Conservation (phyloP, 345 rosid genomes). For the Erysimum cheiranthoides region DNA sequence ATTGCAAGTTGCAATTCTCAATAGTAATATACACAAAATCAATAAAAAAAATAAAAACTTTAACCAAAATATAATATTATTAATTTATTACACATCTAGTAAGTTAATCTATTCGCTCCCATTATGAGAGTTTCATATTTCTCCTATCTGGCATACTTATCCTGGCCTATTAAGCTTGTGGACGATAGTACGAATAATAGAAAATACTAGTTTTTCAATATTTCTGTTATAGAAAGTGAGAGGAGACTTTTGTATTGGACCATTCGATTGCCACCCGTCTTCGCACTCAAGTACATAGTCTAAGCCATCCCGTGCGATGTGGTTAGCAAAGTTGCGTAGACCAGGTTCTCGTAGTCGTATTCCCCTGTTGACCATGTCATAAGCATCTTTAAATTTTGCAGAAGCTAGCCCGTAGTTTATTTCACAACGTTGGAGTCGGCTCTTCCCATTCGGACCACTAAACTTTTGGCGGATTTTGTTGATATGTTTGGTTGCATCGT, state of each 20-base stretch:
- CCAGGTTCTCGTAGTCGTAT: too few species aligned
- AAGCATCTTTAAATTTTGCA: not conserved
- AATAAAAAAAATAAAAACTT: too few species aligned
- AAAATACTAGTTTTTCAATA: not conserved
- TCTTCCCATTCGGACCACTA: not conserved
- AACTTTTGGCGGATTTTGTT: not conserved
- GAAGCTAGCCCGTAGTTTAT: not conserved
- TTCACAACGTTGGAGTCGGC: not conserved
- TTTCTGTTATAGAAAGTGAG: not conserved
- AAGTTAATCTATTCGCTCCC: too few species aligned
- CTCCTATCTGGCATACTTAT: too few species aligned
- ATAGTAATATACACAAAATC: too few species aligned
- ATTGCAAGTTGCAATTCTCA: too few species aligned
- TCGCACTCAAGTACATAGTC: not conserved
- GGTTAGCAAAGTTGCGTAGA: too few species aligned
- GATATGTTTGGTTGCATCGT: not conserved
- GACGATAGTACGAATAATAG: not conserved
- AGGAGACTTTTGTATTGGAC: slow-evolving; percentile 7
- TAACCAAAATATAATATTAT: too few species aligned
- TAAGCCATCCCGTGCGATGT: not conserved
- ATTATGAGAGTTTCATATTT: too few species aligned
- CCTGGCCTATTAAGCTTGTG: too few species aligned
- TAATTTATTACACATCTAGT: too few species aligned
- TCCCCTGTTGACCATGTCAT: not conserved
- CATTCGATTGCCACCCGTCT: not conserved